Percentiles rank a stretch among this genome's conserved stretches.
Evolutionary conservation across 768 basidiomycete genomes (phyloP).

Genomic region (Amylocystis lapponica): DNA sequence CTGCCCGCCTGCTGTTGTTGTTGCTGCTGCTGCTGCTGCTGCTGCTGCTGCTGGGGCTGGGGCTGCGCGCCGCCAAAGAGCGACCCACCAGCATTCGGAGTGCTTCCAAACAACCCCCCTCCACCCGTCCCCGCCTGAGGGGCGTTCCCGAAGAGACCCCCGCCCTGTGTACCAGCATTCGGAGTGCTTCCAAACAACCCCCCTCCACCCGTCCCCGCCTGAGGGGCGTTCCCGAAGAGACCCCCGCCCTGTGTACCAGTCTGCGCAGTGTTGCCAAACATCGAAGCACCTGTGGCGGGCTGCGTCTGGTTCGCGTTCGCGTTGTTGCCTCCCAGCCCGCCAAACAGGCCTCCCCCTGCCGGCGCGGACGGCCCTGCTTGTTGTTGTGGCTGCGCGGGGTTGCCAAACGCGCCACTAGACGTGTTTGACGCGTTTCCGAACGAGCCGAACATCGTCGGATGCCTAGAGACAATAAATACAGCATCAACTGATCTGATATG

Average conservation of each 20-base stretch:
- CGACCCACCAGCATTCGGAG: conserved; percentile 9
- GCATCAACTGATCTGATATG: too few species aligned
- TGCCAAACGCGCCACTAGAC: neutral
- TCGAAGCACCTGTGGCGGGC: neutral
- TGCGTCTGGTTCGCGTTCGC: neutral
- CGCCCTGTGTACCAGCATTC: neutral
- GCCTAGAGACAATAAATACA: too few species aligned
- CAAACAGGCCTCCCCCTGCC: conserved; percentile 2
- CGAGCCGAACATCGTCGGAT: conserved; percentile 2
- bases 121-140: neutral
- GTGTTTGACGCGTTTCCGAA: conserved; percentile 1
- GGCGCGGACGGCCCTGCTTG: neutral
- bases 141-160: conserved; percentile 2
- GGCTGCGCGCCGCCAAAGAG: conserved; percentile 15
- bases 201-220: neutral
- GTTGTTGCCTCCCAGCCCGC: neutral
- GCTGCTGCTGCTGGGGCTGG: conserved; percentile 17
- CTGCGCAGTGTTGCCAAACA: conserved; percentile 1
- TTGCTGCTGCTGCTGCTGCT: conserved; percentile 3
- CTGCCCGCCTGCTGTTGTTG: neutral
- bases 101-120: conserved; percentile 21
- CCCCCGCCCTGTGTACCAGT: neutral
- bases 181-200: conserved; percentile 2
- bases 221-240: neutral
- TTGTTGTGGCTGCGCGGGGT: conserved; percentile 1